A percentile compares a stretch with the other conserved stretches of the same genome.
Evolutionary conservation across 352 stramenopile genomes (phyloP).

Genomic region (Hyaloperonospora brassicae): DNA sequence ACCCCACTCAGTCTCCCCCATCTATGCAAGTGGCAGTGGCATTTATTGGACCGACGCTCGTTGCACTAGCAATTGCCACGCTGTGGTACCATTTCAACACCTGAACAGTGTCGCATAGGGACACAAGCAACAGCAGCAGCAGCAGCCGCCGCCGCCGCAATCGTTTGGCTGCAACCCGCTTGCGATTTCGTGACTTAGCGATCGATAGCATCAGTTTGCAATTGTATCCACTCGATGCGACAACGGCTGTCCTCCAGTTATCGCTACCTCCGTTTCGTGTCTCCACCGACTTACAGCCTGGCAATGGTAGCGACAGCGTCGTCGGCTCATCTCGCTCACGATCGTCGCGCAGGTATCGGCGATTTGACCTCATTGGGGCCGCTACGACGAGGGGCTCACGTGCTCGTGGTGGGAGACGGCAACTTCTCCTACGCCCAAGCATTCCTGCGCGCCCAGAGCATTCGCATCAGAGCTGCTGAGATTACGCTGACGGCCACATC

Average conservation of each 20-base stretch:
- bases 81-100: slow-evolving; percentile 37
- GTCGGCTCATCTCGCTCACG: slow-evolving; percentile 1
- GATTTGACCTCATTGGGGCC: slow-evolving; percentile 56
- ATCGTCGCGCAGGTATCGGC: slow-evolving; percentile 7
- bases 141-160: no score
- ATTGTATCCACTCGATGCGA: neutral
- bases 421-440: slow-evolving; percentile 82
- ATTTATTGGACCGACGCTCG: slow-evolving; percentile 42
- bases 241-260: neutral
- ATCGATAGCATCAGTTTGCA: neutral
- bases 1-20: slow-evolving; percentile 10
- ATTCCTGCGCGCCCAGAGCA: slow-evolving; percentile 46
- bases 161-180: no score
- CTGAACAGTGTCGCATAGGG: slow-evolving; percentile 2
- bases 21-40: slow-evolving; percentile 29
- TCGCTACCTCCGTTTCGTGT: neutral
- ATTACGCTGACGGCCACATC: slow-evolving; percentile 48
- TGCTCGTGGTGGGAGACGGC: slow-evolving; percentile 77
- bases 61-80: slow-evolving; percentile 37
- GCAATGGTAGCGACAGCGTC: slow-evolving; percentile 4
- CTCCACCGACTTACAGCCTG: neutral
- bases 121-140: no score
- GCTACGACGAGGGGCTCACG: slow-evolving; percentile 14
- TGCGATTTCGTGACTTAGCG: no score
- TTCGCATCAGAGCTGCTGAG: slow-evolving; percentile 9